Conservation (phyloP, 805 yeast genomes). For the Candida lessepsii region DNA sequence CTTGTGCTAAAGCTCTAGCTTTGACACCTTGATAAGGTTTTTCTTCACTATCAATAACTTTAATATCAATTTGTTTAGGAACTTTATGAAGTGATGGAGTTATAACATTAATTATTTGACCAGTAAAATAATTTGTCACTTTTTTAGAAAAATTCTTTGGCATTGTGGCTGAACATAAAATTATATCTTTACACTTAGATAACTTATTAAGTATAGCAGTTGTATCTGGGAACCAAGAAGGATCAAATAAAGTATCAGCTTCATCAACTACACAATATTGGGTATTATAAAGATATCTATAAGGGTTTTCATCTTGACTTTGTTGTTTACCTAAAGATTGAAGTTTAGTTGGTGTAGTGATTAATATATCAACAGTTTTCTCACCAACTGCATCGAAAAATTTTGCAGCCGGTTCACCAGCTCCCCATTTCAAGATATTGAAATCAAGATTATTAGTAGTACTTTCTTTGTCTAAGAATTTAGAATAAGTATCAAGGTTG, state of each 20-base stretch:
- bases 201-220: slow-evolving; percentile 53
- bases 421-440: slow-evolving; percentile 58
- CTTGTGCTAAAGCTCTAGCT: slow-evolving; percentile 82
- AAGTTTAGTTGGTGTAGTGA: slow-evolving; percentile 84
- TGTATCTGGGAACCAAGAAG: slow-evolving; percentile 70
- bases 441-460: slow-evolving; percentile 35
- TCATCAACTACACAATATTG: slow-evolving; percentile 79
- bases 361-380: slow-evolving; percentile 67
- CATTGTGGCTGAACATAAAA: slow-evolving; percentile 88
- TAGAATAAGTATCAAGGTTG: slow-evolving; percentile 15
- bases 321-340: slow-evolving; percentile 30
- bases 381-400: slow-evolving; percentile 47
- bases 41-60: slow-evolving; percentile 70
- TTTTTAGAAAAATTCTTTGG: slow-evolving; percentile 73
- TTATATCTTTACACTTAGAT: slow-evolving; percentile 54
- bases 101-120: slow-evolving; percentile 53
- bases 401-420: slow-evolving; percentile 53
- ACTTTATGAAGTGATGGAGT: slow-evolving; percentile 83
- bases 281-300: slow-evolving; percentile 43
- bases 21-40: slow-evolving; percentile 85
- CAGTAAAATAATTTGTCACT: slow-evolving; percentile 60
- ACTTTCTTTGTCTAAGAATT: slow-evolving; percentile 25
- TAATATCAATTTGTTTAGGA: slow-evolving; percentile 72
- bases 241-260: slow-evolving; percentile 89
- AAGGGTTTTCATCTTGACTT: slow-evolving; percentile 33